These are phyloP conservation scores for Cavenderia fasciculata DNA, from an alignment of 78 protist genomes.

Conservation along the genomic window DNA sequence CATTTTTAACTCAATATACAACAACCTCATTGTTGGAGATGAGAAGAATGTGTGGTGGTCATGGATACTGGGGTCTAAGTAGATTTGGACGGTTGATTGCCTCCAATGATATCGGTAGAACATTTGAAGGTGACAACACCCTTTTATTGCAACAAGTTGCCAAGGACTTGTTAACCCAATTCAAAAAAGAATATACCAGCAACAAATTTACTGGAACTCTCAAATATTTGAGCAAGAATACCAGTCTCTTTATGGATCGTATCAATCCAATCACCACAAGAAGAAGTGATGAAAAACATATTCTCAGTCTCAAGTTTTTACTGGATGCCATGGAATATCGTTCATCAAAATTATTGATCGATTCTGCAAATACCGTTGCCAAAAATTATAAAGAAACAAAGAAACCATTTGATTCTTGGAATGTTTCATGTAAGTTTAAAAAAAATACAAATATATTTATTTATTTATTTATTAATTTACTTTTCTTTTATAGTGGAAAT, in stretches of 20 bases:
- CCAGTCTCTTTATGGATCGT: conserved; percentile 21
- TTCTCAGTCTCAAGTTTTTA: conserved; percentile 31
- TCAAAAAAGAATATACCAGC: conserved; percentile 54
- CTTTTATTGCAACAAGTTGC: conserved; percentile 81
- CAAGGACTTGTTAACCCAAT: conserved; percentile 76
- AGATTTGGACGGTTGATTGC: conserved; percentile 24
- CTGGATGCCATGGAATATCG: conserved; percentile 43
- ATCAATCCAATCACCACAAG: conserved; percentile 28
- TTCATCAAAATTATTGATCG: conserved; percentile 31
- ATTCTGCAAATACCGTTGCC: conserved; percentile 53
- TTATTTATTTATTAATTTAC: not conserved
- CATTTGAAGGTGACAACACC: conserved; percentile 84
- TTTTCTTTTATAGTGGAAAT: conserved; percentile 9
- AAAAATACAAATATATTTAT: not conserved
- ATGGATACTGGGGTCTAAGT: conserved; percentile 79
- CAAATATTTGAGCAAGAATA: conserved; percentile 56
- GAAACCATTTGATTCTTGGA: conserved; percentile 52
- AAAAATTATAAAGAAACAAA: conserved; percentile 26
- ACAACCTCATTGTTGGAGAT: conserved; percentile 15
- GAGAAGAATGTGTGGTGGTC: conserved; percentile 90
- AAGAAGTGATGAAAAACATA: conserved; percentile 36
- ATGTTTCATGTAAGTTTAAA: conserved; percentile 26
- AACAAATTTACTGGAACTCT: conserved; percentile 69
- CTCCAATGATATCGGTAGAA: conserved; percentile 25
- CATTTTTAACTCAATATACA: conserved; percentile 2